Base-by-base conservation (phyloP, 2,329 filamentous ascomycete species). In the Colletotrichum orchidophilum region DNA sequence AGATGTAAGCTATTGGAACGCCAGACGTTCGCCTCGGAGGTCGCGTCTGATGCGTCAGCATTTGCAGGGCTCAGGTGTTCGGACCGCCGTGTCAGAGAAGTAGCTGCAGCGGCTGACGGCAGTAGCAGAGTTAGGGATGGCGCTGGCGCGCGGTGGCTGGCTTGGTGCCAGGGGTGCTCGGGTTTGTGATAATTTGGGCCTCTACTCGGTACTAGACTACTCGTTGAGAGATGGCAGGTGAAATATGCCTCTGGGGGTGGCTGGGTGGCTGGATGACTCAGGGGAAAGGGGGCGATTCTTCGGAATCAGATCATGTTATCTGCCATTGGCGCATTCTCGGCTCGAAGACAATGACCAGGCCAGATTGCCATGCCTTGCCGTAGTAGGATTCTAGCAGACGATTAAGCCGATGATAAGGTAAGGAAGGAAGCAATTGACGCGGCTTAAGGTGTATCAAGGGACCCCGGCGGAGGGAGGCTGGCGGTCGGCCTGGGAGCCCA, bases 21-120 rank as follows among this genome's bases (percentile, higher is more conserved):
- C 27, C 26, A 68, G 18, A 61, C 39, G 35, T 21, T 63, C 29
- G 52, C 52, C 63, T 67, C 21, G 12, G 15, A 15, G 69, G 58
- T 35, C 33, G 24, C 49, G 42, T 59, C 53, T 46, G 52, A 21
- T 29, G 53, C 46, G 59, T 60, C 58, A 63, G 64, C 64, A 59
- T 35, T 39, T 18, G 39, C 42, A 54, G 54, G 63, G 65, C 35
- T 26, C 21, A 46, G 3, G 53, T 52, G 69, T 63, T 63, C 65
- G 59, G 69, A 63, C 69, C 58, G 42, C 53, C 69, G 42, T 71
- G 69, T 71, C 69, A 69, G 59, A 58, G 31, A 71, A 29, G 46
- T 54, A 69, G 58, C 39, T 71, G 64, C 68, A 71, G 68, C 68
- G 64, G 68, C 58, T 68, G 64, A 68, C 53, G 58, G 68, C 68